phyloP scores from a whole-genome alignment of 2,329 filamentous ascomycete genomes.

The Teratosphaeria epicoccoides region DNA sequence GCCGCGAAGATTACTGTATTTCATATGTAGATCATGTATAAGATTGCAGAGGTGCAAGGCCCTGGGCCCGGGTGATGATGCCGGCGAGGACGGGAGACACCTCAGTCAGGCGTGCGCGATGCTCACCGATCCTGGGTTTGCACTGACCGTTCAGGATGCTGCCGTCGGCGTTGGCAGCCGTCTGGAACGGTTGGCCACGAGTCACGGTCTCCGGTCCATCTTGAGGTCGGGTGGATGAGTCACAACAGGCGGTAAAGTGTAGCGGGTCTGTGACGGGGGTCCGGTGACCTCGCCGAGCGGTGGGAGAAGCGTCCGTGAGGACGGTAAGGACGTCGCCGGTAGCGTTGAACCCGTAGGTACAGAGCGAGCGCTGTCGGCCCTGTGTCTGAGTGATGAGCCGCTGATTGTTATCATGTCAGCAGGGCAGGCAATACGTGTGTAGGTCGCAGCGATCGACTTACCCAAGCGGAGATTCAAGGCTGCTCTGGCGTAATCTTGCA shows the following conservation, averaged over 20 bases:
- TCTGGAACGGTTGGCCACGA: background rate
- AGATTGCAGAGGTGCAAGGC: too few relatives aligned
- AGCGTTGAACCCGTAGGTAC: constrained; percentile 10
- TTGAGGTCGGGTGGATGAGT: constrained; percentile 13
- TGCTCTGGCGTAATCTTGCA: constrained; percentile 17
- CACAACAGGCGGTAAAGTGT: constrained; percentile 22
- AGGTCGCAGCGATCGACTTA: background rate
- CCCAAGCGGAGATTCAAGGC: constrained; percentile 13
- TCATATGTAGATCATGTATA: too few relatives aligned
- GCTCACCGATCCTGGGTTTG: background rate
- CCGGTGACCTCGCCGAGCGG: constrained; percentile 19
- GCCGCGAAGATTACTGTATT: background rate
- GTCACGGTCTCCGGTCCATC: background rate
- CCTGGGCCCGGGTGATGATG: background rate
- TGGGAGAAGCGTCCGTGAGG: constrained; percentile 14
- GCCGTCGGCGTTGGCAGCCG: background rate
- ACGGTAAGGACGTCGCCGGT: constrained; percentile 4
- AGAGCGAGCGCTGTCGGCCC: constrained; percentile 25
- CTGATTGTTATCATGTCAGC: background rate
- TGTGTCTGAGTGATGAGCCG: constrained; percentile 12
- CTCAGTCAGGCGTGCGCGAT: background rate
- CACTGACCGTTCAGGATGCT: background rate
- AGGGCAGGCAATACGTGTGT: background rate
- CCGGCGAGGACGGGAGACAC: background rate
- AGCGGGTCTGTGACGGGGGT: constrained; percentile 13